A percentile compares a stretch with the other conserved stretches of the same genome.
Conservation (phyloP, 2,329 filamentous ascomycete species). For the Epichloe uncinata region DNA sequence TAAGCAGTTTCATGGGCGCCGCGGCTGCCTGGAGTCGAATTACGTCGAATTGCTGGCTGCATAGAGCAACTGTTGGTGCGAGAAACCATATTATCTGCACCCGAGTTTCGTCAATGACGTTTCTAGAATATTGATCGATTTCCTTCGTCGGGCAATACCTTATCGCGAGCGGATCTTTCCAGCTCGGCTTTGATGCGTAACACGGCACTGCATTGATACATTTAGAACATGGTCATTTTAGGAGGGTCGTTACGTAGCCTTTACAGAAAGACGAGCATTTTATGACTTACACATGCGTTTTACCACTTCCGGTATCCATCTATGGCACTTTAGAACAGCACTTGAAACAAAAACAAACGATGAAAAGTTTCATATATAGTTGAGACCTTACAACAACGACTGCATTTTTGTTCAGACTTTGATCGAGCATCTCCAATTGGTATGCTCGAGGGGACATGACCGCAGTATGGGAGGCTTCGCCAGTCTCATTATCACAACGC, state of each 20-base stretch:
- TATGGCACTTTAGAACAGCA: slow-evolving; percentile 16
- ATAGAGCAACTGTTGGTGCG: slow-evolving; percentile 54
- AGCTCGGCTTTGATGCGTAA: slow-evolving; percentile 54
- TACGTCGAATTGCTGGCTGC: slow-evolving; percentile 49
- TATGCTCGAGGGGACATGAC: slow-evolving; percentile 44
- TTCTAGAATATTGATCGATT: neutral
- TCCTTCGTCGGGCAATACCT: slow-evolving; percentile 30
- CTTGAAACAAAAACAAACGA: neutral
- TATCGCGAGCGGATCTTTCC: slow-evolving; percentile 34
- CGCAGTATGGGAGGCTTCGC: slow-evolving; percentile 5
- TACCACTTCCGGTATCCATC: slow-evolving; percentile 74
- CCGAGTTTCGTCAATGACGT: neutral
- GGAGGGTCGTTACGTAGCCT: neutral
- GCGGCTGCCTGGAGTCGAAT: slow-evolving; percentile 46
- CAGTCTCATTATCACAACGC: slow-evolving; percentile 1
- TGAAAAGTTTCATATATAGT: neutral
- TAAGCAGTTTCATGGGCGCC: slow-evolving; percentile 48
- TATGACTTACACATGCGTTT: slow-evolving; percentile 56
- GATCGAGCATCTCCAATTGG: slow-evolving; percentile 63
- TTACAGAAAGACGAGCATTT: neutral
- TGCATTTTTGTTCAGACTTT: slow-evolving; percentile 54
- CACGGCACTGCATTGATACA: slow-evolving; percentile 37
- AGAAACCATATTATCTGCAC: slow-evolving; percentile 55
- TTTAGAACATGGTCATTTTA: neutral
- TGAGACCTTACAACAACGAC: slow-evolving; percentile 49